These are phyloP conservation scores for Melastoma malabathricum DNA, from an alignment of 345 rosid genomes.

Conservation along the genomic window DNA sequence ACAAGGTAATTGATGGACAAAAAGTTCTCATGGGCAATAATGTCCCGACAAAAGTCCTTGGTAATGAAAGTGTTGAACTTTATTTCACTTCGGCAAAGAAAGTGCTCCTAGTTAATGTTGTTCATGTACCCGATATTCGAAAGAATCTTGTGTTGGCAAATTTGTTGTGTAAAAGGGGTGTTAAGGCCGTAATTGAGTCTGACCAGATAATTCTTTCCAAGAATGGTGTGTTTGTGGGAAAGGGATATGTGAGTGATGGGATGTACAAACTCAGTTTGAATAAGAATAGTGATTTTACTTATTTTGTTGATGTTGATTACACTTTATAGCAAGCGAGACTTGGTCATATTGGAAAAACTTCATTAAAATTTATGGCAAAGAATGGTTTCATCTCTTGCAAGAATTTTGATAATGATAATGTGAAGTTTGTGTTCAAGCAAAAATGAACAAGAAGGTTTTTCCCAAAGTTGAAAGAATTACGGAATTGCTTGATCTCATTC, in stretches of 20 bases:
- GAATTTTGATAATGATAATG: neutral
- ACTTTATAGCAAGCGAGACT: no score
- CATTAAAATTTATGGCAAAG: no score
- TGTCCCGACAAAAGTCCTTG: neutral
- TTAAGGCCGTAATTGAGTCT: slow-evolving; percentile 3
- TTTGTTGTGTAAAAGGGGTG: slow-evolving; percentile 1
- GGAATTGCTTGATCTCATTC: neutral
- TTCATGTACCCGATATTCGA: slow-evolving; percentile 2
- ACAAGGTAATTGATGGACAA: neutral
- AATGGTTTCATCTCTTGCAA: neutral
- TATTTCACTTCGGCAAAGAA: neutral
- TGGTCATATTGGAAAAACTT: no score
- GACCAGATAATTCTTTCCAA: slow-evolving; percentile 4
- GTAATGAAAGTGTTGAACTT: neutral
- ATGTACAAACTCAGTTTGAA: slow-evolving; percentile 2
- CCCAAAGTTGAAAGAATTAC: neutral
- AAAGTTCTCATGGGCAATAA: neutral
- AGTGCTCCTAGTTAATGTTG: neutral
- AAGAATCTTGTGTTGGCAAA: slow-evolving; percentile 4
- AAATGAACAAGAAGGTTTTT: slow-evolving; percentile 1
- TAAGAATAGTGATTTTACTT: neutral
- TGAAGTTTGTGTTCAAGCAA: neutral
- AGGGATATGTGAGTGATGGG: slow-evolving; percentile 1
- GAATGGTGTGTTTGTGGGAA: slow-evolving; percentile 5
- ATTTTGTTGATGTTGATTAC: no score